These are phyloP conservation scores for Sequoia sempervirens DNA, from an alignment of 75 land plant species.

Conservation along the genomic window DNA sequence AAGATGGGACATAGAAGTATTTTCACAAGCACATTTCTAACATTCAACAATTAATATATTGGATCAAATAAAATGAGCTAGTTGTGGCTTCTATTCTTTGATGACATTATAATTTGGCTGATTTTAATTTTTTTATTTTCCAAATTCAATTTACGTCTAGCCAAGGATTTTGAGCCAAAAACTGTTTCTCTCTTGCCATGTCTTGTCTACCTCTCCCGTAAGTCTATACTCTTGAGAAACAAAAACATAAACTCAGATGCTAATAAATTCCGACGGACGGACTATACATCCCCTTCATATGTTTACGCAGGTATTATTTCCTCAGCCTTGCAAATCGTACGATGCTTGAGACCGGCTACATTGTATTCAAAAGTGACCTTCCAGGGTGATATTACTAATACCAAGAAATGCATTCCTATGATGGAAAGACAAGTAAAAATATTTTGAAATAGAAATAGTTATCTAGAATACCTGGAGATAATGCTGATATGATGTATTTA, in stretches of 20 bases:
- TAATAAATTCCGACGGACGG: not conserved
- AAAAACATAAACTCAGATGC: not conserved
- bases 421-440: not conserved
- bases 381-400: not conserved
- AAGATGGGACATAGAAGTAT: too few relatives aligned
- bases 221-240: not conserved
- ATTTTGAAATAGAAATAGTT: not conserved
- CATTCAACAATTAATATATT: not conserved
- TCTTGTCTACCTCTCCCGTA: not conserved
- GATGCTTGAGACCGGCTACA: not conserved
- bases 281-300: not conserved
- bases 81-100: not conserved
- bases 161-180: not conserved
- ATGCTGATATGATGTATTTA: not conserved
- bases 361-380: not conserved
- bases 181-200: not conserved
- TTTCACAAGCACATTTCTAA: not conserved
- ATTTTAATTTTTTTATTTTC: not conserved
- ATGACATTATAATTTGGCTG: not conserved
- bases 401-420: not conserved
- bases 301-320: not conserved
- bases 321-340: not conserved
- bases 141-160: not conserved
- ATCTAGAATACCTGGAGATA: not conserved
- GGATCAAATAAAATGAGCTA: not conserved